Conservation (phyloP, 139 green algal species). For the Closterium sp. region DNA sequence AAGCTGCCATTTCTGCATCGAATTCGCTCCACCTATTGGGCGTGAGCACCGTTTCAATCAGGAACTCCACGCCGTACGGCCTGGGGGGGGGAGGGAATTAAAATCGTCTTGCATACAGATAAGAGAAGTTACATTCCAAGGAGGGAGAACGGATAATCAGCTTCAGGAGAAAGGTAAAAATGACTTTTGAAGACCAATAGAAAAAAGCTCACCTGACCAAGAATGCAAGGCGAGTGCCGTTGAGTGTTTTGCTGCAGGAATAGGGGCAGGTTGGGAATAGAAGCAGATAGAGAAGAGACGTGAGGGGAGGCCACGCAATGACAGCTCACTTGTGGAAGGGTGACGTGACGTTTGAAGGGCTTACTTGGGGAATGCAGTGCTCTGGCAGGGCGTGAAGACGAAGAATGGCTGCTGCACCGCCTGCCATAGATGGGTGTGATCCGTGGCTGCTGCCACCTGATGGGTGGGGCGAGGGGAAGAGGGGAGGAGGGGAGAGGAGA, state of each 20-base stretch:
- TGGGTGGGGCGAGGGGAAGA: not conserved
- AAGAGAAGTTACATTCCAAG: no score
- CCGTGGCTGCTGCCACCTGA: not conserved
- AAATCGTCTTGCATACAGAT: no score
- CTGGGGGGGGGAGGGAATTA: not conserved
- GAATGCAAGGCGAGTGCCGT: not conserved
- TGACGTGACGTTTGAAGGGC: not conserved
- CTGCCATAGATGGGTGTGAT: not conserved
- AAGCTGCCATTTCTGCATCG: not conserved
- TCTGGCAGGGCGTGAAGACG: not conserved
- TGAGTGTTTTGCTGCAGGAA: not conserved
- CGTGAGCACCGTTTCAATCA: not conserved
- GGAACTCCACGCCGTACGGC: not conserved
- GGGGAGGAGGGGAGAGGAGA: no score
- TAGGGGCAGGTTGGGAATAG: not conserved
- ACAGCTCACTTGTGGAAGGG: not conserved
- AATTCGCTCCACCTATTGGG: not conserved
- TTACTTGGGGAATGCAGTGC: not conserved
- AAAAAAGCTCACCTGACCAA: not conserved
- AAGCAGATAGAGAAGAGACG: not conserved
- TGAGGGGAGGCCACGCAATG: not conserved
- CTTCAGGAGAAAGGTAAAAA: no score
- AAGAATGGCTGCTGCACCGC: not conserved
- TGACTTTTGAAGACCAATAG: no score
- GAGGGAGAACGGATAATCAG: no score